Evolutionary conservation across 257 asterid genomes (phyloP).

Genomic region (Apocynum venetum): DNA sequence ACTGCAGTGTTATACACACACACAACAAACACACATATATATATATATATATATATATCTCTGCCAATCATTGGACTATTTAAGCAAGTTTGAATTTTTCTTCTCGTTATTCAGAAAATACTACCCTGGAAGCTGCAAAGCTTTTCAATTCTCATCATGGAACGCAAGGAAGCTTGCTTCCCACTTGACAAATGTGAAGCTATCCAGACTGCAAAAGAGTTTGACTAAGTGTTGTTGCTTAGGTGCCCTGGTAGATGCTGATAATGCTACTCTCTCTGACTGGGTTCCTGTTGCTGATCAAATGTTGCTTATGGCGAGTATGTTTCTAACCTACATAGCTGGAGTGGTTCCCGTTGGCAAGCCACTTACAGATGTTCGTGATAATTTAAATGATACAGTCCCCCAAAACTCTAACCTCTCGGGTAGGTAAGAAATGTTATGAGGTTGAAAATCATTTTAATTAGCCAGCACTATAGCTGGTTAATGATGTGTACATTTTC

Average conservation of each 20-base stretch:
- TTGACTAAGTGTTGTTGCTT: slow-evolving; percentile 41
- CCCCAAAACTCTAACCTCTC: slow-evolving; percentile 44
- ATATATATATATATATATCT: too few species aligned
- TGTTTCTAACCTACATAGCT: slow-evolving; percentile 65
- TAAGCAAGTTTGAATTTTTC: not conserved
- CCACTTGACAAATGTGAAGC: slow-evolving; percentile 22
- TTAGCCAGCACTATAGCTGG: not conserved
- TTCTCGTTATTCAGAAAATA: slow-evolving; percentile 35
- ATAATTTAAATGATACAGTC: slow-evolving; percentile 28
- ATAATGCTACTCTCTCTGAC: slow-evolving; percentile 35
- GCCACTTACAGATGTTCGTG: slow-evolving; percentile 27
- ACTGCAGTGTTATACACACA: not conserved
- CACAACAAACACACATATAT: not conserved
- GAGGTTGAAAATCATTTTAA: slow-evolving; percentile 29
- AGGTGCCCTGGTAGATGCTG: slow-evolving; percentile 47
- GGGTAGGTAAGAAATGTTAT: slow-evolving; percentile 95
- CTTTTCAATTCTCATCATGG: slow-evolving; percentile 21
- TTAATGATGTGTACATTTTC: not conserved
- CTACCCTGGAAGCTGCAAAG: slow-evolving; percentile 24
- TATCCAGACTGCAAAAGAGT: slow-evolving; percentile 27
- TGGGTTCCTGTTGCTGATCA: slow-evolving; percentile 73
- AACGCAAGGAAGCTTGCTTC: slow-evolving; percentile 30
- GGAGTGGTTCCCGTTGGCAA: slow-evolving; percentile 57
- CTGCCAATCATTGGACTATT: too few species aligned
- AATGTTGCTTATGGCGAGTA: slow-evolving; percentile 68